Evolutionary conservation across 2,329 filamentous ascomycete genomes (phyloP).

Genomic region (Talaromyces sp.): DNA sequence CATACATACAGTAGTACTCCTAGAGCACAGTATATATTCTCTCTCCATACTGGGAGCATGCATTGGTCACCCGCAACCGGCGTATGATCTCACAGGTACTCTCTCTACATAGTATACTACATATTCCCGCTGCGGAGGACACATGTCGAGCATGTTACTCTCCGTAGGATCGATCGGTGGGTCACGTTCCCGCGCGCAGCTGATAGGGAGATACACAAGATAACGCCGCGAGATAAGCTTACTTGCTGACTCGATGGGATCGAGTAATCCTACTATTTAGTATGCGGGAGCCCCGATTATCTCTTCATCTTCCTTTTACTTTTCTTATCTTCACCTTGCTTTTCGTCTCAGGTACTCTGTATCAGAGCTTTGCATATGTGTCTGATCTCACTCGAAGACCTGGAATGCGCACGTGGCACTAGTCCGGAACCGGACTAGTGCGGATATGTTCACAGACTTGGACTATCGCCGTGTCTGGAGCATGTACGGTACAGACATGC

Average conservation of each 20-base stretch:
- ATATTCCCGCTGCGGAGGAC: not conserved
- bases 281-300: not conserved
- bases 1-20: not conserved
- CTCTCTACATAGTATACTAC: not conserved
- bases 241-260: slow-evolving; percentile 22
- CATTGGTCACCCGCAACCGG: not conserved
- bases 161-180: not conserved
- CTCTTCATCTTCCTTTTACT: too few relatives aligned
- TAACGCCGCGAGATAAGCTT: slow-evolving; percentile 10
- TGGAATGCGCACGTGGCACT: not conserved
- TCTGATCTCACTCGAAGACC: not conserved
- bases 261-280: slow-evolving; percentile 20
- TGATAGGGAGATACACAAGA: slow-evolving; percentile 4
- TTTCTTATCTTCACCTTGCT: not conserved
- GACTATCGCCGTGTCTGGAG: not conserved
- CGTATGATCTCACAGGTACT: not conserved
- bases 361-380: not conserved
- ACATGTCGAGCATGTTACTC: not conserved
- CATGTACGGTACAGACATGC: not conserved
- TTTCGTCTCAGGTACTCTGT: not conserved
- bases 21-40: not conserved
- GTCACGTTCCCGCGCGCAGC: not conserved
- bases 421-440: not conserved
- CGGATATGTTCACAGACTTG: too few relatives aligned
- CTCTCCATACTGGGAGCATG: not conserved